A percentile compares a stretch with the other conserved stretches of the same genome.
Evolutionary conservation across 768 basidiomycete species (phyloP).

Genomic region (Russula virescens): DNA sequence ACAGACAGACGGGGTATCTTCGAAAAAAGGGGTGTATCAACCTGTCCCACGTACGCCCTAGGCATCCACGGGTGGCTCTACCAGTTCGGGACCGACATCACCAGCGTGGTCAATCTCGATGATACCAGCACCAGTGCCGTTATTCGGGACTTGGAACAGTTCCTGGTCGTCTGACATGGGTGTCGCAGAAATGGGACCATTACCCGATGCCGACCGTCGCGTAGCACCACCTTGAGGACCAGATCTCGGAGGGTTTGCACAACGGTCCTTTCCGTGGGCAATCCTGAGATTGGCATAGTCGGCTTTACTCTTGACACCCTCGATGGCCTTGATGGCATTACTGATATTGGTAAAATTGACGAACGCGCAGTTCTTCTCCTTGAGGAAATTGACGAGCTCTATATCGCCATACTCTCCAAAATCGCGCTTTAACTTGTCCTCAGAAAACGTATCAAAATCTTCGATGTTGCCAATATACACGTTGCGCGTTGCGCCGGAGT

Average conservation of each 20-base stretch:
- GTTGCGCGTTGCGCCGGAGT: conserved; percentile 90
- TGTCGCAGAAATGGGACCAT: conserved; percentile 27
- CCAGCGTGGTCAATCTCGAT: conserved; percentile 13
- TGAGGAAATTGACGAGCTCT: conserved; percentile 92
- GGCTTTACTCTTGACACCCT: conserved; percentile 84
- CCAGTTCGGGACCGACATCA: conserved; percentile 6
- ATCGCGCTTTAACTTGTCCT: conserved; percentile 86
- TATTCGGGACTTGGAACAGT: conserved; percentile 17
- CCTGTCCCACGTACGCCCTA: not conserved
- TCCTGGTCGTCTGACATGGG: conserved; percentile 17
- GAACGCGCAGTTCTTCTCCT: conserved; percentile 95
- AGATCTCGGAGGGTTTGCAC: conserved; percentile 86
- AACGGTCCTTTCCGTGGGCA: conserved; percentile 93
- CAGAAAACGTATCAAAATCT: conserved; percentile 88
- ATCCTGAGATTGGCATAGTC: conserved; percentile 89
- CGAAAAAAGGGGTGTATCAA: not conserved
- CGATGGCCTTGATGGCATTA: conserved; percentile 98
- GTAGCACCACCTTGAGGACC: conserved; percentile 62
- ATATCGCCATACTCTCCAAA: conserved; percentile 97
- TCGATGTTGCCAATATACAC: conserved; percentile 95
- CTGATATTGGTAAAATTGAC: conserved; percentile 94
- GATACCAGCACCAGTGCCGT: not conserved
- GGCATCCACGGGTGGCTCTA: conserved; percentile 13
- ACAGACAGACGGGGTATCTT: conserved; percentile 20
- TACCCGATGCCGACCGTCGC: conserved; percentile 43